Conservation (phyloP, 2,329 filamentous ascomycete species). For the Paraphoma sp. region DNA sequence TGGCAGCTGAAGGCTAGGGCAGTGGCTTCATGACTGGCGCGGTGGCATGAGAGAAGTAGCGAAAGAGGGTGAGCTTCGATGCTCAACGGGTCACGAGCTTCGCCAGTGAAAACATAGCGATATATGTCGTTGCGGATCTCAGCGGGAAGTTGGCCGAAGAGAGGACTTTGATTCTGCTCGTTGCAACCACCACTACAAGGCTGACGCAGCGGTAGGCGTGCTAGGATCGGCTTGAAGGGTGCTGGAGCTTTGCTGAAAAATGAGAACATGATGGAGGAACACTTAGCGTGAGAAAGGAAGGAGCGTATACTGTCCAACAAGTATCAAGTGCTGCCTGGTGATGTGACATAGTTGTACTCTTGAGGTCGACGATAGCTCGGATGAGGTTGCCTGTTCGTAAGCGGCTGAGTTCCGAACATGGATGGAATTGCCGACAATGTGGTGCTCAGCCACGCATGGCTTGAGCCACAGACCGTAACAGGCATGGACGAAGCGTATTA, state of each 20-base stretch:
- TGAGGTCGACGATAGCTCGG: background rate
- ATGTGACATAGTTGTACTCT: constrained; percentile 2
- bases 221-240: background rate
- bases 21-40: constrained; percentile 9
- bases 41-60: constrained; percentile 14
- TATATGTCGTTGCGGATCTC: constrained; percentile 17
- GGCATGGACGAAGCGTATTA: background rate
- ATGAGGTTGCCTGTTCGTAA: background rate
- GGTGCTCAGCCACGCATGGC: background rate
- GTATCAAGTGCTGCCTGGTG: background rate
- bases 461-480: background rate
- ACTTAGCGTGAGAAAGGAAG: background rate
- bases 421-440: background rate
- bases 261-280: background rate
- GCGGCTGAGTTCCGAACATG: background rate
- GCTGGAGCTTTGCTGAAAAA: background rate
- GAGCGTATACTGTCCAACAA: background rate
- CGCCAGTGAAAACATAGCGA: constrained; percentile 3
- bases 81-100: background rate
- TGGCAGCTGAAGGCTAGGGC: constrained; percentile 9
- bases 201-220: background rate
- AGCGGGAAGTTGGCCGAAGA: constrained; percentile 8
- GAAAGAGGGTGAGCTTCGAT: constrained; percentile 9
- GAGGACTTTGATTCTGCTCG: constrained; percentile 4
- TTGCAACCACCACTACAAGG: background rate